Percentiles rank a stretch among this genome's conserved stretches.
These are phyloP conservation scores for Crithidia expoeki DNA, from an alignment of 208 protist species.

Conservation along the genomic window DNA sequence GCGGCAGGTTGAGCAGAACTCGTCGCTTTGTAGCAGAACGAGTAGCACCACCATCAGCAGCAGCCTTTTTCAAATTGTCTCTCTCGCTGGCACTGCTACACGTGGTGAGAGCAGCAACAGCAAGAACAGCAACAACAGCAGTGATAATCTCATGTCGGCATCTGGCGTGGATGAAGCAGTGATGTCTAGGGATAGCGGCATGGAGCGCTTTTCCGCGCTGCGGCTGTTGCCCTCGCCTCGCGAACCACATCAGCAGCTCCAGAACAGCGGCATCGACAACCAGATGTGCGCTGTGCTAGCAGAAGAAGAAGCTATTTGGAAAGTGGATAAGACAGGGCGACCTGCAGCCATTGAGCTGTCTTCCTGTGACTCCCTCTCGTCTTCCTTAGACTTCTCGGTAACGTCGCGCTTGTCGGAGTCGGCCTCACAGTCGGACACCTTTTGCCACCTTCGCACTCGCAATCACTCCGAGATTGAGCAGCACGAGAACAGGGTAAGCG, in stretches of 20 bases:
- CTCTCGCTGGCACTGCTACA: neutral
- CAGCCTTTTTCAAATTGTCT: neutral
- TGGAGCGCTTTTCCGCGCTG: neutral
- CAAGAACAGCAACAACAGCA: neutral
- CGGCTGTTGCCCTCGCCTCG: neutral
- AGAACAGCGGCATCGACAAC: neutral
- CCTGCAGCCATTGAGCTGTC: neutral
- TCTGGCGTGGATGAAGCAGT: neutral
- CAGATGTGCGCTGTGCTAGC: too few species aligned
- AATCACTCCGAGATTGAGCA: slow-evolving; percentile 18
- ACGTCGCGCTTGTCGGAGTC: slow-evolving; percentile 4
- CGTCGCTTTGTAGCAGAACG: neutral
- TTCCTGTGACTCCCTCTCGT: slow-evolving; percentile 1
- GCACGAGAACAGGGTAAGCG: slow-evolving; percentile 18
- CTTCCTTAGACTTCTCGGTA: neutral
- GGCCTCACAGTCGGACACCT: slow-evolving; percentile 7
- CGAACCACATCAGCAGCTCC: neutral
- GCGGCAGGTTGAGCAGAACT: neutral
- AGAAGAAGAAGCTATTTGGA: too few species aligned
- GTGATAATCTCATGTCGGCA: too few species aligned
- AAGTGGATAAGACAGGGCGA: too few species aligned
- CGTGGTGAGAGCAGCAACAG: neutral
- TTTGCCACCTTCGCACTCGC: slow-evolving; percentile 36
- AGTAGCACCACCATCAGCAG: neutral
- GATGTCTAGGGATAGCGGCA: neutral